A percentile compares a stretch with the other conserved stretches of the same genome.
Evolutionary conservation across 805 yeast species (phyloP).

Genomic region (Yarrowia sp.): DNA sequence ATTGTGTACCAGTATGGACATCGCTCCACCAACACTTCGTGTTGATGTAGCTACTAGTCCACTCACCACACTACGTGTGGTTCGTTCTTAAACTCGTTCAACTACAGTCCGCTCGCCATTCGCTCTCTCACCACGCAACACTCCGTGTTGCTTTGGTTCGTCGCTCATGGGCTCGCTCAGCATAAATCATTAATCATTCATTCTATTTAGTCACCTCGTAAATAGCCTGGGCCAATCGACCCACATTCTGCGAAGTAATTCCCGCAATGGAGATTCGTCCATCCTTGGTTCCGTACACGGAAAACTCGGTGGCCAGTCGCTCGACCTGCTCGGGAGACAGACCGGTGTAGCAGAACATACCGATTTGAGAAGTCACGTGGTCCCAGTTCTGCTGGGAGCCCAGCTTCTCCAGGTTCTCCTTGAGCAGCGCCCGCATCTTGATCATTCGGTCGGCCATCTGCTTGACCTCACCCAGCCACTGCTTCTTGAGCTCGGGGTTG

Average conservation of each 20-base stretch:
- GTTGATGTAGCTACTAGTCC: no score
- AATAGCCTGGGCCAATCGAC: conserved; percentile 73
- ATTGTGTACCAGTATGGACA: no score
- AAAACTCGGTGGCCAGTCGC: conserved; percentile 72
- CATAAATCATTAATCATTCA: conserved; percentile 23
- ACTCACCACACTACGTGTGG: no score
- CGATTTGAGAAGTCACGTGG: conserved; percentile 85
- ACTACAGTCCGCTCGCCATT: no score
- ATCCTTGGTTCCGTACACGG: conserved; percentile 71
- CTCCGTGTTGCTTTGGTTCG: no score
- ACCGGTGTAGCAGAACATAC: conserved; percentile 97
- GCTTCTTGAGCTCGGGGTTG: conserved; percentile 61
- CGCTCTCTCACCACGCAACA: no score
- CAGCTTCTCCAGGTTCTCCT: conserved; percentile 57
- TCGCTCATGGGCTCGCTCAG: no score
- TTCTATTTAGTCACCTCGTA: conserved; percentile 26
- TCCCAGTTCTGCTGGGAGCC: conserved; percentile 90
- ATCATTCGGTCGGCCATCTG: conserved; percentile 85
- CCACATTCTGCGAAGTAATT: conserved; percentile 73
- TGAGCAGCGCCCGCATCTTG: conserved; percentile 70
- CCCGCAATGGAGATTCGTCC: conserved; percentile 97
- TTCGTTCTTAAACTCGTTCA: no score
- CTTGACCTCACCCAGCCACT: conserved; percentile 81
- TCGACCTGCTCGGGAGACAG: conserved; percentile 71
- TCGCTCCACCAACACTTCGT: no score